Percentiles rank a stretch among this genome's conserved stretches.
phyloP scores from a whole-genome alignment of 2,329 filamentous ascomycete genomes.

The Nemania bipapillata region DNA sequence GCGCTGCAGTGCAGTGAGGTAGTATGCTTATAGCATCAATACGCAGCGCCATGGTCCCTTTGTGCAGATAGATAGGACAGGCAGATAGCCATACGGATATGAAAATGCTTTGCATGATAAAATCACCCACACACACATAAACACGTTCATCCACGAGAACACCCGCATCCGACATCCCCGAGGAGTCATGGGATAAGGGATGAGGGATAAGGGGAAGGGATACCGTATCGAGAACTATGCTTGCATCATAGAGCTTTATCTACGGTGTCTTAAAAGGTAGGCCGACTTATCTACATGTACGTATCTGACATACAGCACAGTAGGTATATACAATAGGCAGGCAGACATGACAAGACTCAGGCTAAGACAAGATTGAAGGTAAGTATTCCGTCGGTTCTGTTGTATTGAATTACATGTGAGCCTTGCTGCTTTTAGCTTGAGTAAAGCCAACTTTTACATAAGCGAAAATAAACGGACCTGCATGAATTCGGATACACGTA shows the following conservation, averaged over 20 bases:
- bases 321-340: not conserved
- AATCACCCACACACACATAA: slow-evolving; percentile 3
- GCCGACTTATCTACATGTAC: not conserved
- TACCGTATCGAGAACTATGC: not conserved
- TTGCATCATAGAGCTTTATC: slow-evolving; percentile 5
- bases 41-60: not conserved
- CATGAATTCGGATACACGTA: too few species aligned
- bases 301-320: not conserved
- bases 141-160: not conserved
- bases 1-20: not conserved
- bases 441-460: too few species aligned
- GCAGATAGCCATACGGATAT: not conserved
- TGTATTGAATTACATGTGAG: too few species aligned
- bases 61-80: not conserved
- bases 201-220: not conserved
- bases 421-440: too few species aligned
- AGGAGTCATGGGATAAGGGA: slow-evolving; percentile 16
- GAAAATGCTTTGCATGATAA: not conserved
- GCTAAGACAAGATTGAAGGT: not conserved
- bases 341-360: not conserved
- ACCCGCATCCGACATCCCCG: slow-evolving; percentile 13
- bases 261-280: not conserved
- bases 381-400: too few species aligned
- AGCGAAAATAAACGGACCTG: too few species aligned
- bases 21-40: not conserved